Conservation (phyloP, 768 basidiomycete genomes). For the Lactifluus piperatus region DNA sequence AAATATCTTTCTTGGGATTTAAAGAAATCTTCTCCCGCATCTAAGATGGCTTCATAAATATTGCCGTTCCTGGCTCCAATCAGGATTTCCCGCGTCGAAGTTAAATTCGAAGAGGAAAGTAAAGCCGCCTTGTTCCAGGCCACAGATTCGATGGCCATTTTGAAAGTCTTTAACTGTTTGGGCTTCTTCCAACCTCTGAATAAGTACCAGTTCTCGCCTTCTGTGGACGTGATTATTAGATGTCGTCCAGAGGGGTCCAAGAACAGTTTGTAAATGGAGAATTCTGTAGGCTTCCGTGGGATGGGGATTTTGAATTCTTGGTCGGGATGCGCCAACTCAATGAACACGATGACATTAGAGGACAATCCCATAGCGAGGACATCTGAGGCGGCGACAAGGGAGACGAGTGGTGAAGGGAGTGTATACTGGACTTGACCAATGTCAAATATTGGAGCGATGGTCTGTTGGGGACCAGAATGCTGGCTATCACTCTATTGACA, state of each 20-base stretch:
- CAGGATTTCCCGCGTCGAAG: constrained; percentile 76
- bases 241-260: constrained; percentile 91
- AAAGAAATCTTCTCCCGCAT: constrained; percentile 88
- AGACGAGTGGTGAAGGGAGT: constrained; percentile 75
- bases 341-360: constrained; percentile 73
- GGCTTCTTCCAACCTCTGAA: constrained; percentile 78
- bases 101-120: constrained; percentile 54
- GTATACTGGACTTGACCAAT: constrained; percentile 85
- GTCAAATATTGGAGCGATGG: constrained; percentile 59
- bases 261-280: constrained; percentile 76
- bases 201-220: constrained; percentile 93
- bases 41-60: constrained; percentile 82
- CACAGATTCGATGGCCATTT: constrained; percentile 82
- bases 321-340: constrained; percentile 83
- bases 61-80: constrained; percentile 80
- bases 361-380: constrained; percentile 76
- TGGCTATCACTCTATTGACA: constrained; percentile 26
- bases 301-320: constrained; percentile 77
- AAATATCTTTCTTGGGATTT: constrained; percentile 80
- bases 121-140: constrained; percentile 80
- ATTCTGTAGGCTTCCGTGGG: constrained; percentile 63
- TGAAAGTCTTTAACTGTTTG: constrained; percentile 66
- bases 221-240: constrained; percentile 72
- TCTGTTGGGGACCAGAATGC: constrained; percentile 27
- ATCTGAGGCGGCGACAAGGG: constrained; percentile 80